Evolutionary conservation across 2,329 filamentous ascomycete species (phyloP).

Genomic region (Cladosporium sp.): DNA sequence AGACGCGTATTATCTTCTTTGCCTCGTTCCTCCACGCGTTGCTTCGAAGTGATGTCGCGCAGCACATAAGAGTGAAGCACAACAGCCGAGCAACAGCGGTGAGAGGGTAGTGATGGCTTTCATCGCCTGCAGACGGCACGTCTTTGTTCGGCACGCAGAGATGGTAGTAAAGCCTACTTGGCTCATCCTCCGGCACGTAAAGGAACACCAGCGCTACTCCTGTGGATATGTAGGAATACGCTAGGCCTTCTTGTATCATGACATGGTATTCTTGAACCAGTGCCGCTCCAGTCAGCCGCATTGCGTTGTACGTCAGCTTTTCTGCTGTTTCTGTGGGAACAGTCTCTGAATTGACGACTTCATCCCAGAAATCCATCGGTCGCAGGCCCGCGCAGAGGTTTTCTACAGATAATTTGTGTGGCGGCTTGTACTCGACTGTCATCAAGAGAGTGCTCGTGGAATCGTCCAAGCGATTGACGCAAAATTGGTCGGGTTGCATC

Average conservation of each 20-base stretch:
- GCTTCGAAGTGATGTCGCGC: constrained; percentile 6
- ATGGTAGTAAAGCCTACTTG: constrained; percentile 19
- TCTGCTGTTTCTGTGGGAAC: constrained; percentile 14
- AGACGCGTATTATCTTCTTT: neutral
- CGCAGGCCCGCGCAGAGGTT: constrained; percentile 14
- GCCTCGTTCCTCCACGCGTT: constrained; percentile 9
- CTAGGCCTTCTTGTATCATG: constrained; percentile 27
- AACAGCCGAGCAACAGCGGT: constrained; percentile 5
- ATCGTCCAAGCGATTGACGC: constrained; percentile 4
- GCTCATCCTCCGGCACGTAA: neutral
- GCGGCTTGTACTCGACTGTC: constrained; percentile 20
- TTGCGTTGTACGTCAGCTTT: constrained; percentile 21
- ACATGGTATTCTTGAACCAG: constrained; percentile 26
- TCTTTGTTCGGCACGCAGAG: constrained; percentile 24
- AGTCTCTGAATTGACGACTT: constrained; percentile 16
- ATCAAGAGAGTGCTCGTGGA: constrained; percentile 2
- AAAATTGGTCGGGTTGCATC: constrained; percentile 11
- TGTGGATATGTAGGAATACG: constrained; percentile 25
- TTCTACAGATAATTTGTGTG: constrained; percentile 18
- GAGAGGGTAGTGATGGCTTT: constrained; percentile 6
- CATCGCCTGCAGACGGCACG: constrained; percentile 10
- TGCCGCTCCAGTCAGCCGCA: constrained; percentile 17
- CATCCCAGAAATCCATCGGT: constrained; percentile 17
- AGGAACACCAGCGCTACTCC: constrained; percentile 18
- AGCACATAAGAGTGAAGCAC: constrained; percentile 5